Conservation (phyloP, 805 yeast species). For the Starmera quercuum region DNA sequence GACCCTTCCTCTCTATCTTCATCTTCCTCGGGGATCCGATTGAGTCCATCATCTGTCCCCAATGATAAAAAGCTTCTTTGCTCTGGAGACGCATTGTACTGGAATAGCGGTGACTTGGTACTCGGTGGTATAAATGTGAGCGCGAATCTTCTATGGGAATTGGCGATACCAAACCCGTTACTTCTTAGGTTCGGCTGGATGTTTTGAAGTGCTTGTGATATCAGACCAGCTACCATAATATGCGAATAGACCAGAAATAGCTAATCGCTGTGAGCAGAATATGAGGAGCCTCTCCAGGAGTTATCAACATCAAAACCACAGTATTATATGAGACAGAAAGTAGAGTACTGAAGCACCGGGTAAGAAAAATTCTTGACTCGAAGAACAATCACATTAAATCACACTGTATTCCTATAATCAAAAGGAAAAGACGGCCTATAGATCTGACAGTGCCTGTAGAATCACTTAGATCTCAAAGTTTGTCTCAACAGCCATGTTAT, state of each 20-base stretch:
- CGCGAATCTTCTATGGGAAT: constrained; percentile 30
- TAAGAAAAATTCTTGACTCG: too few relatives aligned
- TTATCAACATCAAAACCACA: too few relatives aligned
- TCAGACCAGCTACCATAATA: constrained; percentile 6
- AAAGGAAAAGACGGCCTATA: too few relatives aligned
- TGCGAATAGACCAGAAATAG: background rate
- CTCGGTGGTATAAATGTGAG: constrained; percentile 32
- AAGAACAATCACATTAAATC: too few relatives aligned
- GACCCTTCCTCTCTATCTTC: constrained; percentile 19
- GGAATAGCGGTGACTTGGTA: constrained; percentile 32
- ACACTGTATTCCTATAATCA: too few relatives aligned
- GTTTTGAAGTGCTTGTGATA: constrained; percentile 16
- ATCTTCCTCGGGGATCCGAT: constrained; percentile 18
- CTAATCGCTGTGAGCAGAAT: too few relatives aligned
- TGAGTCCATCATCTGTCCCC: constrained; percentile 22
- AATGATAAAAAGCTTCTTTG: constrained; percentile 31
- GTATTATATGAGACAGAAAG: too few relatives aligned
- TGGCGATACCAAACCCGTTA: constrained; percentile 34
- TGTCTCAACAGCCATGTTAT: too few relatives aligned
- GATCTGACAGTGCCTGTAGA: too few relatives aligned
- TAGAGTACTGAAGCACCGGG: too few relatives aligned
- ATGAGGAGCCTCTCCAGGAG: too few relatives aligned
- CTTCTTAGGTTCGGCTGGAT: constrained; percentile 31
- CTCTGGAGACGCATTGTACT: constrained; percentile 23
- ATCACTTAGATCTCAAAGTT: too few relatives aligned